Conservation (phyloP, 768 basidiomycete genomes). For the Auriscalpium microsporum region DNA sequence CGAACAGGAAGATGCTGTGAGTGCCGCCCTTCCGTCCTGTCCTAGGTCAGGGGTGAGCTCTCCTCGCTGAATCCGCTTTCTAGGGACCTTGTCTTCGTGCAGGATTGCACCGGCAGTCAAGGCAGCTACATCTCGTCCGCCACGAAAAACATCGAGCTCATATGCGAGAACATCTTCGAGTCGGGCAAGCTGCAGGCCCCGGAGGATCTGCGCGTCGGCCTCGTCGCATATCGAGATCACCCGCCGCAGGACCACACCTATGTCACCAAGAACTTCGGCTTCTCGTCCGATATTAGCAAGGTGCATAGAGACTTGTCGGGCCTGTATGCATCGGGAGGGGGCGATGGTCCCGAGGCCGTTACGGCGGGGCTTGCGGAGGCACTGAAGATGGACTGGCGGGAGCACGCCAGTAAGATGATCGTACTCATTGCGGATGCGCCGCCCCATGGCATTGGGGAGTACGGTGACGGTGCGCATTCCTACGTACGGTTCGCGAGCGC, state of each 20-base stretch:
- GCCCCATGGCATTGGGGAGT: constrained; percentile 95
- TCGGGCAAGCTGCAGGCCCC: constrained; percentile 81
- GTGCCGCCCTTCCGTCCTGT: constrained; percentile 23
- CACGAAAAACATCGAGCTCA: constrained; percentile 93
- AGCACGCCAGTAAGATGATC: constrained; percentile 85
- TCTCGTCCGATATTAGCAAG: constrained; percentile 83
- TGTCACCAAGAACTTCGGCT: constrained; percentile 87
- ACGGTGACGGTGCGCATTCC: constrained; percentile 72
- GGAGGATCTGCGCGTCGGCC: constrained; percentile 86
- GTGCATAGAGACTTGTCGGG: constrained; percentile 78
- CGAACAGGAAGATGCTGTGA: constrained; percentile 66
- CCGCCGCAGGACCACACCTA: constrained; percentile 97
- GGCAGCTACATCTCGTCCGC: constrained; percentile 89
- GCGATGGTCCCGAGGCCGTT: constrained; percentile 95
- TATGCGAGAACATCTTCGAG: constrained; percentile 90
- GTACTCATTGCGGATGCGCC: constrained; percentile 97
- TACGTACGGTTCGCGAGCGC: constrained; percentile 8
- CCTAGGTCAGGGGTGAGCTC: neutral
- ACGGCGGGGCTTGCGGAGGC: constrained; percentile 88
- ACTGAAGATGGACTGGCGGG: constrained; percentile 85
- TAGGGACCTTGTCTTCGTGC: constrained; percentile 91
- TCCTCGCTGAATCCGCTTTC: neutral
- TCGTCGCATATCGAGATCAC: constrained; percentile 94
- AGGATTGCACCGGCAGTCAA: constrained; percentile 92
- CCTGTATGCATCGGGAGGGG: constrained; percentile 84